Evolutionary conservation across 1,284 basidiomycete species (phyloP), one percentile per base, ranked within the genome.

Genomic region (Rhodotorula sp.): DNA sequence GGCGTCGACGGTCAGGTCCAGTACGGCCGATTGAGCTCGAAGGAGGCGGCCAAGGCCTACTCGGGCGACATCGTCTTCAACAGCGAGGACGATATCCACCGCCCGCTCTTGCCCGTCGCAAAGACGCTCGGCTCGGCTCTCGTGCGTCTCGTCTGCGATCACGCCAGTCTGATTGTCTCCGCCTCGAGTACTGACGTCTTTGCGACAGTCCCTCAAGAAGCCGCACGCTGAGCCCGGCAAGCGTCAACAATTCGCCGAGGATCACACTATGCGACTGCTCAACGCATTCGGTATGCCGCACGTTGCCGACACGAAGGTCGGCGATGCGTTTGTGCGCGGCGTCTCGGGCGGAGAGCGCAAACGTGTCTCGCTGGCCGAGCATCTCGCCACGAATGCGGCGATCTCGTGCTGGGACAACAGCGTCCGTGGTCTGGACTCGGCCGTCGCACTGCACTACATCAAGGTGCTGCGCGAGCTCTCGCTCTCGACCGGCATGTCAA

Each of bases 11-110:
- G 86, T 13, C 80, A 86, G 34, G 85, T 87, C 64, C 79, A 83
- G 60, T 88, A 87, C 75, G 85, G 85, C 61, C 85, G 86, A 68
- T 83, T 88, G 62, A 76, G 73, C 21, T 82, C 82, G 53, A 79
- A 83, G 60, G 83, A 85, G 74, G 86, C 87, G 83, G 49, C 7
- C 8, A 82, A 83, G 79, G 59, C 72, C 57, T 82, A 81, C 74
- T 89, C 87, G 71, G 93, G 92, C 60, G 92, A 95, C 81, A 90
- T 92, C 14, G 50, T 73, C 3, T 76, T 70, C 64, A 74, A 73
- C 61, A 67, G 74, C 55, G 76, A 74, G 50, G 66, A 77, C n/a
- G 92, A 91, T 60, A 83, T 85, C 60, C 87, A 88, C 78, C 82
- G 85, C n/a, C 84, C 87, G 23, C 85, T 85, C 54, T 81, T 88